Evolutionary conservation across 495 filamentous ascomycete species (phyloP).

Genomic region (Penicillium cataractarum): DNA sequence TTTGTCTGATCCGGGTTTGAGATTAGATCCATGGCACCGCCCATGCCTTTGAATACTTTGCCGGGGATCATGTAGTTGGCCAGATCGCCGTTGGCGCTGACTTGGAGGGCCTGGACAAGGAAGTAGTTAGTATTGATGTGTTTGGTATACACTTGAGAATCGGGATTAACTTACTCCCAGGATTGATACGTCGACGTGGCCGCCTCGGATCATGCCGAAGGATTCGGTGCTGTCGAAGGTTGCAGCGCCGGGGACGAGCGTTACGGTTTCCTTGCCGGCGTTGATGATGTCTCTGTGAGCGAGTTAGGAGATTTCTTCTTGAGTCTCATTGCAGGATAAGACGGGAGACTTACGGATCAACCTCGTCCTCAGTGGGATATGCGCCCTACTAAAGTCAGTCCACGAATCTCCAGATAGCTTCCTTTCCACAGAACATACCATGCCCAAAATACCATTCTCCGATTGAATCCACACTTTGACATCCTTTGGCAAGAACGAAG

Average conservation of each 20-base stretch:
- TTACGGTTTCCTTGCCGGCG: constrained; percentile 93
- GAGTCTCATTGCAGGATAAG: not conserved
- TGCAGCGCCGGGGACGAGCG: constrained; percentile 74
- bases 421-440: constrained; percentile 39
- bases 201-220: constrained; percentile 91
- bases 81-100: constrained; percentile 77
- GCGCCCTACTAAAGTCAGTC: constrained; percentile 59
- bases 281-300: constrained; percentile 75
- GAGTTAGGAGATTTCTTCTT: constrained; percentile 1
- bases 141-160: not conserved
- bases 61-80: constrained; percentile 93
- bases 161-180: constrained; percentile 56
- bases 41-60: constrained; percentile 90
- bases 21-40: constrained; percentile 94
- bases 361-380: constrained; percentile 75
- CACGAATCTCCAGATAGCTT: not conserved
- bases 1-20: constrained; percentile 82
- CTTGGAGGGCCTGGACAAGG: constrained; percentile 78
- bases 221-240: constrained; percentile 86
- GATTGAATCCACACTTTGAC: constrained; percentile 86
- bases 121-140: not conserved
- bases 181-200: constrained; percentile 86
- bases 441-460: constrained; percentile 89
- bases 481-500: constrained; percentile 74
- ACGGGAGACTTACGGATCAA: constrained; percentile 62